Conservation (phyloP, 1,139 yeast genomes). For the Sugiyamaella castrensis region DNA sequence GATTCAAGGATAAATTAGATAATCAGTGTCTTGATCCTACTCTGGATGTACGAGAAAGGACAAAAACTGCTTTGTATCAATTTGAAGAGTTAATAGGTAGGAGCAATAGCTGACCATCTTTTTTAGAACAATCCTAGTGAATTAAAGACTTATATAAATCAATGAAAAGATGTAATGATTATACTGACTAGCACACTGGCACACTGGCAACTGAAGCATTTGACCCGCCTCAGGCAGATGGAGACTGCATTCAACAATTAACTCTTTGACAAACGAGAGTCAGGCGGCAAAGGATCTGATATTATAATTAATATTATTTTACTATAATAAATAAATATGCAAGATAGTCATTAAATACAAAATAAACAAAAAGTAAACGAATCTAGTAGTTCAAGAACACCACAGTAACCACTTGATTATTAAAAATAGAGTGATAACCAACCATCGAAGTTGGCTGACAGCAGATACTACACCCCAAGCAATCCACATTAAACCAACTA, state of each 20-base stretch:
- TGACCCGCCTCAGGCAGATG: too few species aligned
- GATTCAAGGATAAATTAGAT: constrained; percentile 41
- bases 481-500: constrained; percentile 61
- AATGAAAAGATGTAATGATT: too few species aligned
- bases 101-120: background rate
- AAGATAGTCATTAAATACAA: background rate
- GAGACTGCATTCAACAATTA: too few species aligned
- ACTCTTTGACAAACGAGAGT: too few species aligned
- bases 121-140: background rate
- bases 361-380: background rate
- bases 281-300: background rate
- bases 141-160: background rate
- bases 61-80: constrained; percentile 46
- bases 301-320: background rate
- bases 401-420: constrained; percentile 46
- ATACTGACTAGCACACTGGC: too few species aligned
- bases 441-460: constrained; percentile 43
- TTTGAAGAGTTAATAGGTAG: constrained; percentile 26
- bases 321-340: constrained; percentile 5
- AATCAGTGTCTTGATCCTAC: constrained; percentile 35
- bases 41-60: constrained; percentile 49
- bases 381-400: constrained; percentile 23
- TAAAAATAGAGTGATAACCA: constrained; percentile 41
- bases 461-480: constrained; percentile 68
- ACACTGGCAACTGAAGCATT: too few species aligned